Base-by-base conservation (phyloP, 768 basidiomycete species). In the Tricholoma saponaceum region DNA sequence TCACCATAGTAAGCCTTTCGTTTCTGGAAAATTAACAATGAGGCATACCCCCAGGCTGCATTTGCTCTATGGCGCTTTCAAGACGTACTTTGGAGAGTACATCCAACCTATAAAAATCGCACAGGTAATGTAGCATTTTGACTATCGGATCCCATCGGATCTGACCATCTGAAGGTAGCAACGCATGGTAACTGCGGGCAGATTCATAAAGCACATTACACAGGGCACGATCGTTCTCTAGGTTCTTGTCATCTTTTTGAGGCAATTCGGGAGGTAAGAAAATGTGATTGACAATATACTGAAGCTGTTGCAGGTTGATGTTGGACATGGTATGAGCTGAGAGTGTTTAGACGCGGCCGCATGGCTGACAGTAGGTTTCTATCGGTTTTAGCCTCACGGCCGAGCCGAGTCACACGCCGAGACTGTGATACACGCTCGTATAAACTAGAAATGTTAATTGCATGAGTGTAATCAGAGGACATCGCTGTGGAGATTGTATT, bases 241-340 rank as follows among this genome's bases (percentile, higher is more conserved):
- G 46, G 0, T 22, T 51, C 16, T 64, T 57, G 55, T 80, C 78
- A 13, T 74, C 67, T 5, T 64, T 57, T 37, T 72, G 71, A 0
- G 79, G 79, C 4, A 80, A 66, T 37, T 67, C 68, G 1, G 76
- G 72, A 3, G 80, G 81, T 7, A 72, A 59, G 59, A 81, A 78
- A 0, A 81, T 66, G 51, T 82, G 80, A 5, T 72, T 72, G 10
- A 78, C 52, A 28, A 72, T 60, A 59, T 78, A 81, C 13, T 62
- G 30, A 20, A 69, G 51, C 37, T 37, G 20, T n/a, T 43, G 18
- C 41, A 9, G 4, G 18, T 43, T 22, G 41, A 20, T 43, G 41
- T 20, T 3, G 10, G 20, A 43, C 41, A 43, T 43, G 41, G 41
- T 43, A 10, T 5, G 37, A 37, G 37, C 5, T 7, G 20, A 43